Evolutionary conservation across 495 filamentous ascomycete species (phyloP).

Genomic region (Xylaria curta): DNA sequence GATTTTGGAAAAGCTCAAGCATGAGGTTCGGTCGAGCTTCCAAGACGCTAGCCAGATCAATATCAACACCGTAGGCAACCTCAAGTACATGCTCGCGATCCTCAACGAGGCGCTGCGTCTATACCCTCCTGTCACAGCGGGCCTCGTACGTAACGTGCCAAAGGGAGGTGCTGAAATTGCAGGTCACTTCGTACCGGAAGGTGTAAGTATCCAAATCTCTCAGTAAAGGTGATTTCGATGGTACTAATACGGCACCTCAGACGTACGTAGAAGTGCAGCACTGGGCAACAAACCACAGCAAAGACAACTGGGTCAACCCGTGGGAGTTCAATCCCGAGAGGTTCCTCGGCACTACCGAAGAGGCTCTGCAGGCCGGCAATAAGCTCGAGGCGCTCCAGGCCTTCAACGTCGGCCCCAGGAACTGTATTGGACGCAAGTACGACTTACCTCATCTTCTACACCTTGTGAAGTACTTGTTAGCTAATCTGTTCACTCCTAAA

Average conservation of each 20-base stretch:
- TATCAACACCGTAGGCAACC: constrained; percentile 43
- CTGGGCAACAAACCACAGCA: constrained; percentile 48
- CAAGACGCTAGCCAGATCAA: constrained; percentile 57
- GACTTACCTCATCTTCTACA: constrained; percentile 9
- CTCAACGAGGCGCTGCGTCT: constrained; percentile 66
- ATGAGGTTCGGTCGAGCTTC: constrained; percentile 62
- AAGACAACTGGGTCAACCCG: constrained; percentile 44
- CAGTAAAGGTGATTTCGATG: not conserved
- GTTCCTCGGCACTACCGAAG: constrained; percentile 40
- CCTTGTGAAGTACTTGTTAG: not conserved
- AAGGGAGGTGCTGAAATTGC: constrained; percentile 37
- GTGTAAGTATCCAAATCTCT: constrained; percentile 31
- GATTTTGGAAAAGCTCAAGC: constrained; percentile 48
- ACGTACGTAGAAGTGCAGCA: constrained; percentile 44
- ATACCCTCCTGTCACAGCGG: constrained; percentile 60
- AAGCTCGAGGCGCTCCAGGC: constrained; percentile 45
- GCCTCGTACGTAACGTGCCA: constrained; percentile 51
- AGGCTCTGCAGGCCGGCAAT: constrained; percentile 37
- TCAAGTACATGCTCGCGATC: constrained; percentile 63
- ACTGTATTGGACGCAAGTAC: constrained; percentile 52
- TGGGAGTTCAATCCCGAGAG: constrained; percentile 48
- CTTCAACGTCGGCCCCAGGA: constrained; percentile 45
- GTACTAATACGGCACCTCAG: constrained; percentile 29
- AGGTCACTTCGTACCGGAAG: constrained; percentile 35
- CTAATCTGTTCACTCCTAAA: not conserved